Evolutionary conservation across 179 eudicot species (phyloP).

Genomic region (Spergularia azorica): DNA sequence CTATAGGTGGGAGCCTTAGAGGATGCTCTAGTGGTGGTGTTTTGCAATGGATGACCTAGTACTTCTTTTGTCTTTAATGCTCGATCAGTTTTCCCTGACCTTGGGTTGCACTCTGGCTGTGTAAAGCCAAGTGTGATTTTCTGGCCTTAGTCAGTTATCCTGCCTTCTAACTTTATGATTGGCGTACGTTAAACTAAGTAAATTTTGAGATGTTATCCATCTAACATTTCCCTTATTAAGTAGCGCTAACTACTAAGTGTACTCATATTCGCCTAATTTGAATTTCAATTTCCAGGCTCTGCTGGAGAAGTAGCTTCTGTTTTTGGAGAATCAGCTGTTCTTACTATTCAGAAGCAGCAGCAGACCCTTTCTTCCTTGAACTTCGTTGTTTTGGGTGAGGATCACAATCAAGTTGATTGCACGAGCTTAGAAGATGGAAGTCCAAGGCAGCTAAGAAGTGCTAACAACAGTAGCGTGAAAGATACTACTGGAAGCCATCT

Average conservation of each 20-base stretch:
- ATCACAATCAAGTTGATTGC: conserved; percentile 42
- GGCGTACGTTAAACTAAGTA: not conserved
- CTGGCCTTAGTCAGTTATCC: not conserved
- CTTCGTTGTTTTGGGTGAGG: conserved; percentile 50
- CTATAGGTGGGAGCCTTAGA: too few species aligned
- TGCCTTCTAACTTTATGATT: not conserved
- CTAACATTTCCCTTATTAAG: not conserved
- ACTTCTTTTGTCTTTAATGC: too few species aligned
- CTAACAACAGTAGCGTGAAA: conserved; percentile 44
- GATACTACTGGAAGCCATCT: conserved; percentile 67
- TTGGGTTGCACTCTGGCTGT: too few species aligned
- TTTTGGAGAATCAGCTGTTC: conserved; percentile 82
- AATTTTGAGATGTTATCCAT: not conserved
- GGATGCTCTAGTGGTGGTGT: too few species aligned
- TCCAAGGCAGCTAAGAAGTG: conserved; percentile 60
- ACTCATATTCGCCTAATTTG: conserved; percentile 6
- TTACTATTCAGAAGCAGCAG: conserved; percentile 69
- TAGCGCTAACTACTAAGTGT: not conserved
- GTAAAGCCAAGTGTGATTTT: not conserved
- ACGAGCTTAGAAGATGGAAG: conserved; percentile 63
- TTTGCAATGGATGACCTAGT: too few species aligned
- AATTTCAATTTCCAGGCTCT: conserved; percentile 55
- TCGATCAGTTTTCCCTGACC: too few species aligned
- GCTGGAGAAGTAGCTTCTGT: conserved; percentile 81
- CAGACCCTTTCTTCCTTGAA: conserved; percentile 46